Evolutionary conservation across 2,329 filamentous ascomycete species (phyloP).

Genomic region (Talaromyces verruculosus): DNA sequence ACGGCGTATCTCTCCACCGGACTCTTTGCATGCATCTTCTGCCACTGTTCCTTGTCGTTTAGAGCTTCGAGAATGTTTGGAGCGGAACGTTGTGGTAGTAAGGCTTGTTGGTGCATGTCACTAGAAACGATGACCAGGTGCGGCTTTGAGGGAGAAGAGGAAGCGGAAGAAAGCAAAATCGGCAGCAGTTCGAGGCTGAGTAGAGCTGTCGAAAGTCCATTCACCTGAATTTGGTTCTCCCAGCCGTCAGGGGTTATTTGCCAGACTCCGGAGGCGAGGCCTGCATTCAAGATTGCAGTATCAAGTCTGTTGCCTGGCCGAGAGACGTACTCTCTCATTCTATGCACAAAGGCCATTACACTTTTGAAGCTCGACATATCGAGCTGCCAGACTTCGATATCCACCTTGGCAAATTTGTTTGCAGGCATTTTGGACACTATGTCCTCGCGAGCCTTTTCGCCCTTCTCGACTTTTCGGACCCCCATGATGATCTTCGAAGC

Average conservation of each 20-base stretch:
- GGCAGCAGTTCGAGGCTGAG: constrained; percentile 34
- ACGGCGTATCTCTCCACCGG: constrained; percentile 20
- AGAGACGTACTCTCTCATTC: constrained; percentile 27
- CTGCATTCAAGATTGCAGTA: constrained; percentile 42
- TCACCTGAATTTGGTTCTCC: constrained; percentile 51
- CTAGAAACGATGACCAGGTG: constrained; percentile 25
- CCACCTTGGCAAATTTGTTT: not conserved
- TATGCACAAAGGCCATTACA: constrained; percentile 38
- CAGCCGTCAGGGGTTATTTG: constrained; percentile 38
- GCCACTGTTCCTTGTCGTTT: constrained; percentile 18
- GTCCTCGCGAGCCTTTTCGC: constrained; percentile 43
- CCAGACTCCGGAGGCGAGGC: constrained; percentile 33
- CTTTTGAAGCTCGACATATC: constrained; percentile 44
- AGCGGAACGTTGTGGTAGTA: constrained; percentile 23
- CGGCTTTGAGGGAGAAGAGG: constrained; percentile 15
- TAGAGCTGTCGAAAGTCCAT: constrained; percentile 54
- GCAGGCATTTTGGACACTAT: constrained; percentile 35
- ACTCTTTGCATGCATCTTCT: constrained; percentile 11
- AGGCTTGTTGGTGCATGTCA: constrained; percentile 21
- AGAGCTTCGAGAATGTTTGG: constrained; percentile 20
- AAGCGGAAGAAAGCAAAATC: constrained; percentile 8
- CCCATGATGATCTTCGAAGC: constrained; percentile 32
- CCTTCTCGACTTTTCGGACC: constrained; percentile 44
- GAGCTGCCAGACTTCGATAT: constrained; percentile 48
- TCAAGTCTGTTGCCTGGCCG: constrained; percentile 34